Evolutionary conservation across 495 filamentous ascomycete genomes (phyloP).

Genomic region (Penicilliopsis zonata): DNA sequence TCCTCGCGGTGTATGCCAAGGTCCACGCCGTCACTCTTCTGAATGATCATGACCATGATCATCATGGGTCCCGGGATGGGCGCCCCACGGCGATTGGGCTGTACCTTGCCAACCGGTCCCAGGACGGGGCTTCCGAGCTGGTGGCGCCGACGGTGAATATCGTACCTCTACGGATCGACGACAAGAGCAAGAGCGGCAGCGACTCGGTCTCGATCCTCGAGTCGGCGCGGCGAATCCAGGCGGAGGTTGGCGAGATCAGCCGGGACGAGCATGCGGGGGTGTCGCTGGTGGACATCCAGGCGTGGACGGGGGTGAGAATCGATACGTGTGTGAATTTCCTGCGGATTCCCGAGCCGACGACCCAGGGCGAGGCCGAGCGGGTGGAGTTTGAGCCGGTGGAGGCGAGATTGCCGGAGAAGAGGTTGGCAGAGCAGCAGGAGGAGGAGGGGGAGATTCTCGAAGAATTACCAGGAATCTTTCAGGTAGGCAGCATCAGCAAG

Average conservation of each 20-base stretch:
- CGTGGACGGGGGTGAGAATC: slow-evolving; percentile 24
- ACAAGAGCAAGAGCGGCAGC: slow-evolving; percentile 7
- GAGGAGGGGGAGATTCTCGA: too few relatives aligned
- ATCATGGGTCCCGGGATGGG: background rate
- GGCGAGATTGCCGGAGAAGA: too few relatives aligned
- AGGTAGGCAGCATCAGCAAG: too few relatives aligned
- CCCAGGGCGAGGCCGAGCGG: background rate
- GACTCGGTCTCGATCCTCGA: slow-evolving; percentile 9
- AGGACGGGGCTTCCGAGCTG: slow-evolving; percentile 16
- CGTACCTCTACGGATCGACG: slow-evolving; percentile 19
- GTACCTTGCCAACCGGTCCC: slow-evolving; percentile 24
- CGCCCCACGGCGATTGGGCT: slow-evolving; percentile 19
- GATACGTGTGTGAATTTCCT: slow-evolving; percentile 26
- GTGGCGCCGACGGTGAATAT: slow-evolving; percentile 23
- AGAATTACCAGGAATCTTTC: too few relatives aligned
- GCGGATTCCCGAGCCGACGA: slow-evolving; percentile 13
- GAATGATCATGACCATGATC: slow-evolving; percentile 2
- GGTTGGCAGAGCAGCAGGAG: too few relatives aligned
- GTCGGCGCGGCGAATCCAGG: slow-evolving; percentile 16
- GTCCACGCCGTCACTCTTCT: slow-evolving; percentile 16
- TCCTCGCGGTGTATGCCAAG: slow-evolving; percentile 22
- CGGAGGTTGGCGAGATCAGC: slow-evolving; percentile 21
- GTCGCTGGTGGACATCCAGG: slow-evolving; percentile 20
- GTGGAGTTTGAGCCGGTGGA: slow-evolving; percentile 8
- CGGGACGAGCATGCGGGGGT: slow-evolving; percentile 15